Evolutionary conservation across 2,329 filamentous ascomycete species (phyloP).

Genomic region (Chaetomium olivaceum): DNA sequence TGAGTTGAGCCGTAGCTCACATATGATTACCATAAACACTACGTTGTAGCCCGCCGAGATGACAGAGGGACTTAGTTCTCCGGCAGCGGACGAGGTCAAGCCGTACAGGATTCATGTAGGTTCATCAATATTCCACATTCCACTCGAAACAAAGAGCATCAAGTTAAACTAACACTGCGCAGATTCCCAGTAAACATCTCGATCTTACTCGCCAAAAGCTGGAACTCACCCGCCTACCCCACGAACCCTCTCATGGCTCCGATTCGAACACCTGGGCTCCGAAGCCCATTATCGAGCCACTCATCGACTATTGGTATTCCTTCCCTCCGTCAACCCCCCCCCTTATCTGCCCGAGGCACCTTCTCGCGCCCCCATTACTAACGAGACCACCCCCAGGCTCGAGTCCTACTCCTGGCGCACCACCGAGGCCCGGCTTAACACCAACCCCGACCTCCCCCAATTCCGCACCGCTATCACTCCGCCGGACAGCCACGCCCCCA

Average conservation of each 20-base stretch:
- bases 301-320: slow-evolving; percentile 60
- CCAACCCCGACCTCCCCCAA: slow-evolving; percentile 52
- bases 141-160: not conserved
- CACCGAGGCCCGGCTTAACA: slow-evolving; percentile 60
- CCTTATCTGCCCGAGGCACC: not conserved
- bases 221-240: slow-evolving; percentile 64
- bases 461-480: slow-evolving; percentile 58
- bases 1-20: not conserved
- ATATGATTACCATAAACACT: not conserved
- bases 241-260: slow-evolving; percentile 51
- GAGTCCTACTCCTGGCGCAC: slow-evolving; percentile 66
- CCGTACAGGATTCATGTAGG: slow-evolving; percentile 61
- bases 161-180: not conserved
- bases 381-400: slow-evolving; percentile 50
- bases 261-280: slow-evolving; percentile 58
- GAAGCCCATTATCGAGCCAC: slow-evolving; percentile 55
- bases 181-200: slow-evolving; percentile 66
- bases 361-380: slow-evolving; percentile 13
- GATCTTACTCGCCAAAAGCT: slow-evolving; percentile 68
- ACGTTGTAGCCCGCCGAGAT: slow-evolving; percentile 21
- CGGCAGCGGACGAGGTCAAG: slow-evolving; percentile 49
- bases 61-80: slow-evolving; percentile 35
- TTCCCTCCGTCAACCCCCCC: not conserved
- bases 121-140: slow-evolving; percentile 20
- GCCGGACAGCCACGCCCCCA: slow-evolving; percentile 24